A percentile compares a stretch with the other conserved stretches of the same genome.
Evolutionary conservation across 176 grass and related monocot genomes (phyloP).

Genomic region (Oryza meridionalis): DNA sequence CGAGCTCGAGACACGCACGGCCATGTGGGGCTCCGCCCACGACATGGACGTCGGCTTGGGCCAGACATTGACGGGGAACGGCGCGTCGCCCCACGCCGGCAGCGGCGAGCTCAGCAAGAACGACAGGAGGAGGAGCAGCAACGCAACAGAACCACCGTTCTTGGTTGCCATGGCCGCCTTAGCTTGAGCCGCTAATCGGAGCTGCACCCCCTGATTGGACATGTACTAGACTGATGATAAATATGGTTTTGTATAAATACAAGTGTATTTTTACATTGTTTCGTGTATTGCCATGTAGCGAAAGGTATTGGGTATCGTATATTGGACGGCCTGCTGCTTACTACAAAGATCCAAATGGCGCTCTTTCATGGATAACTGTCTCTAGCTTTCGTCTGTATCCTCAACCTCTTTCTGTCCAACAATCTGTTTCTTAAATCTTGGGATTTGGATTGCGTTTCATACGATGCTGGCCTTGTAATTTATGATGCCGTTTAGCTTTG

Average conservation of each 20-base stretch:
- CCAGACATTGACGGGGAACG: slow-evolving; percentile 77
- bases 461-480: slow-evolving; percentile 26
- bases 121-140: not conserved
- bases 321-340: not conserved
- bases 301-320: not conserved
- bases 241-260: not conserved
- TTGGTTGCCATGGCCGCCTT: slow-evolving; percentile 17
- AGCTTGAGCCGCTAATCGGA: slow-evolving; percentile 15
- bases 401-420: not conserved
- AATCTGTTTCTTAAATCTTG: slow-evolving; percentile 4
- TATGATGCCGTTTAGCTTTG: slow-evolving; percentile 16
- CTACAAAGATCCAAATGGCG: slow-evolving; percentile 44
- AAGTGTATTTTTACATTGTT: not conserved
- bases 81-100: not conserved
- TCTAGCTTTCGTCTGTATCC: not conserved
- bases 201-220: slow-evolving; percentile 4
- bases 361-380: slow-evolving; percentile 9
- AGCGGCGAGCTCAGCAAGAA: slow-evolving; percentile 28
- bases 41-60: slow-evolving; percentile 82
- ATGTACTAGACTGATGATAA: not conserved
- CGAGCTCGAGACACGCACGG: slow-evolving; percentile 61
- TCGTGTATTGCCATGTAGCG: not conserved
- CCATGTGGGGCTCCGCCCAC: slow-evolving; percentile 53
- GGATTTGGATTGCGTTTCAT: not conserved
- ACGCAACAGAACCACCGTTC: not conserved